Evolutionary conservation across 2,329 filamentous ascomycete species (phyloP), one percentile per base, ranked within the genome.

Genomic region (Nemania sp.): DNA sequence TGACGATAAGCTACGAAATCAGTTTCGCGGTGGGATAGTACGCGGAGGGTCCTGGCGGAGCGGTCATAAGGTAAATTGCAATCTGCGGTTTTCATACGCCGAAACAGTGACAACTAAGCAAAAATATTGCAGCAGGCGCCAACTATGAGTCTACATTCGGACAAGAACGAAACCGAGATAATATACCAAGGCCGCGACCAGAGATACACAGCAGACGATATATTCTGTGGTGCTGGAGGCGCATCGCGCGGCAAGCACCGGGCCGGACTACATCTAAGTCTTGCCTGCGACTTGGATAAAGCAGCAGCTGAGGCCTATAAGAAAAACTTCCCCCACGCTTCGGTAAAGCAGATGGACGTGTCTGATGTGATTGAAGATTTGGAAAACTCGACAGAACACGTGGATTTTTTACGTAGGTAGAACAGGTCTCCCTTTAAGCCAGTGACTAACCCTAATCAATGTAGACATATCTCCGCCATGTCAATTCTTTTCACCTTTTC

Each of bases 221-320:
- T 83, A 0, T 95, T 91, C 64, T 89, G 85, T 35, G 90, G 91
- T 1, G 89, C 84, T 1, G 90, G 91, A 0, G 91, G 91, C 4
- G 84, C 85, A 1, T 90, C 89, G 0, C 77, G 82, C 2, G 91
- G 89, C 0, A 89, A 89, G 0, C 71, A 77, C 18, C 72, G 73
- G 13, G 80, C 80, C 0, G 88, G 89, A 0, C 74, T 92, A 2
- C 73, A 78, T 1, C 68, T 90, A 0, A 73, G 76, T 13, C 86
- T 84, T 71, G 87, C 84, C 0, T 82, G 92, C 5, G 91, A 96
- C 66, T 78, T 82, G 9, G 82, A 84, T 54, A 18, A 68, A 0
- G 70, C 78, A 9, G 88, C 88, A 0, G 83, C 82, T 62, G 54
- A 74, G 0, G 86, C 87, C 0, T 88, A 90, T 52, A 58, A 72